These are phyloP conservation scores for Chrysoporthe deuterocubensis DNA, from an alignment of 2,329 filamentous ascomycete genomes.

Conservation along the genomic window DNA sequence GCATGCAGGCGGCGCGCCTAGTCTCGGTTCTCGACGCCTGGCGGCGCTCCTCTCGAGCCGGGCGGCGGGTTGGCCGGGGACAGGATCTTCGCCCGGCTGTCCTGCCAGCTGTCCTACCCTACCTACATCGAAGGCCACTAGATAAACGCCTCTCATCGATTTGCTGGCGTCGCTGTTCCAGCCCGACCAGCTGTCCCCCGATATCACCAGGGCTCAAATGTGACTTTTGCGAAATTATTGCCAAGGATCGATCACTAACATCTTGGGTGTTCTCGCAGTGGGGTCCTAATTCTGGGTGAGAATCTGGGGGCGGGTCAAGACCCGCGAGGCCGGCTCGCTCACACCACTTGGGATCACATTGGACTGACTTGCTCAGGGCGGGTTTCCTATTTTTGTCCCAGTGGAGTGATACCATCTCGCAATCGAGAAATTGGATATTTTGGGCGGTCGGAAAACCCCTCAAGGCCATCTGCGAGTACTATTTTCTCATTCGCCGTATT, in stretches of 20 bases:
- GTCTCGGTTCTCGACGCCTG: neutral
- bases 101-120: neutral
- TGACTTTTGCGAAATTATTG: too few species aligned
- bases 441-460: neutral
- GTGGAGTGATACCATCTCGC: conserved; percentile 5
- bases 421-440: neutral
- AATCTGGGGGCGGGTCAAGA: conserved; percentile 13
- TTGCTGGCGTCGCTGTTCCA: neutral
- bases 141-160: neutral
- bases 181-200: neutral
- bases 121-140: neutral
- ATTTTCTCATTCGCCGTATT: neutral
- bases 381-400: neutral
- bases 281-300: neutral
- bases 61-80: conserved; percentile 1
- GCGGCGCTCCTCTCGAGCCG: neutral
- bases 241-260: too few species aligned
- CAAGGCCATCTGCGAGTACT: neutral
- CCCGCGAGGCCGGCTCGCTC: neutral
- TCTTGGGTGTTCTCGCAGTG: neutral
- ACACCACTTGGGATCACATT: conserved; percentile 20
- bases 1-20: neutral
- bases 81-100: neutral
- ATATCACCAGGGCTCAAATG: too few species aligned
- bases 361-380: conserved; percentile 17